These are phyloP conservation scores for Trichoderma lentiforme DNA, from an alignment of 2,329 filamentous ascomycete species.

Conservation along the genomic window DNA sequence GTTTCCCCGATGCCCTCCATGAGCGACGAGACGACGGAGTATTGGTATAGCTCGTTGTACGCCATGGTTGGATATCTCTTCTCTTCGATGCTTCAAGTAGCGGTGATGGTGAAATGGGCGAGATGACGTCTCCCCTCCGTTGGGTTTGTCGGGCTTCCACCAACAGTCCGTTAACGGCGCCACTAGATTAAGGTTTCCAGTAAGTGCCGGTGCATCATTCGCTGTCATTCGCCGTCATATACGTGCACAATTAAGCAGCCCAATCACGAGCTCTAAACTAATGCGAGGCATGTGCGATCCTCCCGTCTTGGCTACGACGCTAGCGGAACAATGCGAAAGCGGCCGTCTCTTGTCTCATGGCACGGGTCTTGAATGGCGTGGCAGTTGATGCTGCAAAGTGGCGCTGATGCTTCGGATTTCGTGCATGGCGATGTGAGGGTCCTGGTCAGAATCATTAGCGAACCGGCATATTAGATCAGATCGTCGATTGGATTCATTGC, in stretches of 20 bases:
- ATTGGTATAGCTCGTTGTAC: constrained; percentile 8
- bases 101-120: background rate
- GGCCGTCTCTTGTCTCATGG: background rate
- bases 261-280: background rate
- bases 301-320: background rate
- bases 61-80: background rate
- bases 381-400: background rate
- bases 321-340: background rate
- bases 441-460: too few relatives aligned
- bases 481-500: too few relatives aligned
- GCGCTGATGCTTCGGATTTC: background rate
- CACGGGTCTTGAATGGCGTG: background rate
- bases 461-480: too few relatives aligned
- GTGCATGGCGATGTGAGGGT: background rate
- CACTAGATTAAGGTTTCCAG: background rate
- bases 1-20: constrained; percentile 3
- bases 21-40: constrained; percentile 8
- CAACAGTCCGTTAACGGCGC: background rate
- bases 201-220: background rate
- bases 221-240: background rate
- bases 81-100: background rate
- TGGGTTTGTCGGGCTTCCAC: background rate
- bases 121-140: background rate
- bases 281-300: background rate
- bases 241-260: background rate